Percentiles rank a stretch among this genome's conserved stretches.
Conservation (phyloP, 441 rosid genomes). For the Viola pubescens region DNA sequence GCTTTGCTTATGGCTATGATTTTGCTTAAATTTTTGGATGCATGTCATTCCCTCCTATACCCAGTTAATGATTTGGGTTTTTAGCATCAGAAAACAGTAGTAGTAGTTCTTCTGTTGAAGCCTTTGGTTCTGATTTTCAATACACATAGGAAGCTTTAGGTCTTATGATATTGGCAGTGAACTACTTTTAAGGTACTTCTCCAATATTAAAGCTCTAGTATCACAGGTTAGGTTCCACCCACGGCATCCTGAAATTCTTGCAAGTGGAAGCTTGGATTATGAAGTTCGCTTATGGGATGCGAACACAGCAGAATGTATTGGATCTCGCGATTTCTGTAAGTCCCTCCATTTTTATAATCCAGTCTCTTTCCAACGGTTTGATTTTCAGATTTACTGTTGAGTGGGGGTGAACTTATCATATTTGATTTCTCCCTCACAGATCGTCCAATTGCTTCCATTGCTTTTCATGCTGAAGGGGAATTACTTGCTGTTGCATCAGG, state of each 20-base stretch:
- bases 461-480: constrained; percentile 89
- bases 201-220: constrained; percentile 14
- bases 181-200: constrained; percentile 2
- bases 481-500: constrained; percentile 92
- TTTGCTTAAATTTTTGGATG: too few species aligned
- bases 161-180: not conserved
- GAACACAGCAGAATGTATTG: constrained; percentile 64
- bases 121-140: not conserved
- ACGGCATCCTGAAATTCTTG: constrained; percentile 61
- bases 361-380: constrained; percentile 4
- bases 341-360: constrained; percentile 16
- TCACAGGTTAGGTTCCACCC: constrained; percentile 96
- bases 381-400: not conserved
- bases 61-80: too few species aligned
- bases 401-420: constrained; percentile 13
- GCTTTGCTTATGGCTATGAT: too few species aligned
- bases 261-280: constrained; percentile 95
- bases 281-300: constrained; percentile 89
- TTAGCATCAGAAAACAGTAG: not conserved
- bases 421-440: constrained; percentile 32
- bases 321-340: constrained; percentile 80
- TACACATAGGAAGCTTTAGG: not conserved
- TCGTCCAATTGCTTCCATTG: constrained; percentile 93
- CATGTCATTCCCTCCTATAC: too few species aligned
- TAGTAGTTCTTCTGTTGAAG: not conserved